Conservation (phyloP, 2,329 filamentous ascomycete genomes). For the Sporothrix phasma region DNA sequence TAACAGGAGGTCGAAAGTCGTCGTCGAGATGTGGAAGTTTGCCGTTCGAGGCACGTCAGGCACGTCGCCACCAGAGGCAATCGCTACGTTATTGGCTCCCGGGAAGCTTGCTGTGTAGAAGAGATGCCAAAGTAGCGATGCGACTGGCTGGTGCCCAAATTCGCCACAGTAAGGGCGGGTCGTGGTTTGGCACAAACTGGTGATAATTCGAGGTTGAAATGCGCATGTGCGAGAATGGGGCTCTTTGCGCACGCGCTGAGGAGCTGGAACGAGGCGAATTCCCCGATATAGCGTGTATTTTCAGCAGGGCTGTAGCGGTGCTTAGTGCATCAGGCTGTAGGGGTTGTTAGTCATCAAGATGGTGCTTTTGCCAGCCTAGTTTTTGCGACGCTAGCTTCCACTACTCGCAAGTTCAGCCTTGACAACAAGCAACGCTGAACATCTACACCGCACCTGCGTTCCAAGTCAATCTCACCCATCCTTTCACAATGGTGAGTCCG, state of each 20-base stretch:
- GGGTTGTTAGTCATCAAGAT: conserved; percentile 3
- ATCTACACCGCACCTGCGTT: not conserved
- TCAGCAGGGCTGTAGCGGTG: not conserved
- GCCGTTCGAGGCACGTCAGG: not conserved
- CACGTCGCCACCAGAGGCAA: not conserved
- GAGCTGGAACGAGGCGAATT: not conserved
- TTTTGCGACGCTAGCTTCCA: not conserved
- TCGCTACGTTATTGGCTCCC: not conserved
- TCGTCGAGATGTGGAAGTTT: not conserved
- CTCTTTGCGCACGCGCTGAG: not conserved
- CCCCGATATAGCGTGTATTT: not conserved
- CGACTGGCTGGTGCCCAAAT: not conserved
- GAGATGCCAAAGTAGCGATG: not conserved
- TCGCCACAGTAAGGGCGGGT: not conserved
- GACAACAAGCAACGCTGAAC: not conserved
- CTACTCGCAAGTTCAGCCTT: not conserved
- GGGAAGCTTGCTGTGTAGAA: not conserved
- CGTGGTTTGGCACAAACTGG: not conserved
- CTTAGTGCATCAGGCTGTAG: not conserved
- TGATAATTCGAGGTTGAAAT: not conserved
- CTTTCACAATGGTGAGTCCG: not conserved
- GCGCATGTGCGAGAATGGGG: not conserved
- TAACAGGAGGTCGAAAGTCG: not conserved
- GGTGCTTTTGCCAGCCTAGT: not conserved
- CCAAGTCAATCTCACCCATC: not conserved